These are phyloP conservation scores for Acrocalymma vagum DNA, from an alignment of 2,329 filamentous ascomycete species.

Conservation along the genomic window DNA sequence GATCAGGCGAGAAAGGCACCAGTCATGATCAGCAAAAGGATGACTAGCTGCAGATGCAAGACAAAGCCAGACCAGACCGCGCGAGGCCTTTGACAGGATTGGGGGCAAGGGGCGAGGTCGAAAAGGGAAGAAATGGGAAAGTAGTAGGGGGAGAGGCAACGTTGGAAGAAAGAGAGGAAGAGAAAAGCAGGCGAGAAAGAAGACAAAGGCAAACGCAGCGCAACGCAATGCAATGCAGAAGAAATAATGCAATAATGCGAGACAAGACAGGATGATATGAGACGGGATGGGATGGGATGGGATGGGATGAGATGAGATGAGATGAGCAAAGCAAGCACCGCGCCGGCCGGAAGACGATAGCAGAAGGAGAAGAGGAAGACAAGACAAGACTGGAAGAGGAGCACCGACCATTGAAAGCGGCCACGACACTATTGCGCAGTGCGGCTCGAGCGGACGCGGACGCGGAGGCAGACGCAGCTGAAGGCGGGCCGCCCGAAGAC, in stretches of 20 bases:
- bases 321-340: too few species aligned
- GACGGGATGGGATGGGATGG: too few species aligned
- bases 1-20: slow-evolving; percentile 25
- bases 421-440: slow-evolving; percentile 47
- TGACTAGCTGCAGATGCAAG: slow-evolving; percentile 15
- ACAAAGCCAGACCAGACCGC: slow-evolving; percentile 12
- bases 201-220: not conserved
- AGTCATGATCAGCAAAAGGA: slow-evolving; percentile 17
- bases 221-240: too few species aligned
- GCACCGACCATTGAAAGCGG: slow-evolving; percentile 51
- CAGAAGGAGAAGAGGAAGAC: slow-evolving; percentile 7
- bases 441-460: slow-evolving; percentile 37
- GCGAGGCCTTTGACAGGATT: too few species aligned
- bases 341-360: too few species aligned
- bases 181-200: slow-evolving; percentile 7
- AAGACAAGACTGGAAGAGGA: slow-evolving; percentile 13
- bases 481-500: slow-evolving; percentile 38
- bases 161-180: not conserved
- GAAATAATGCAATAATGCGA: too few species aligned
- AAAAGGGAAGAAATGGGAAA: too few species aligned
- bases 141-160: too few species aligned
- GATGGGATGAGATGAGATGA: too few species aligned
- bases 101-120: too few species aligned
- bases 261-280: too few species aligned
- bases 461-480: too few species aligned